Evolutionary conservation across 2,329 filamentous ascomycete genomes (phyloP), one percentile per base, ranked within the genome.

Genomic region (Aspergillus transmontanensis): DNA sequence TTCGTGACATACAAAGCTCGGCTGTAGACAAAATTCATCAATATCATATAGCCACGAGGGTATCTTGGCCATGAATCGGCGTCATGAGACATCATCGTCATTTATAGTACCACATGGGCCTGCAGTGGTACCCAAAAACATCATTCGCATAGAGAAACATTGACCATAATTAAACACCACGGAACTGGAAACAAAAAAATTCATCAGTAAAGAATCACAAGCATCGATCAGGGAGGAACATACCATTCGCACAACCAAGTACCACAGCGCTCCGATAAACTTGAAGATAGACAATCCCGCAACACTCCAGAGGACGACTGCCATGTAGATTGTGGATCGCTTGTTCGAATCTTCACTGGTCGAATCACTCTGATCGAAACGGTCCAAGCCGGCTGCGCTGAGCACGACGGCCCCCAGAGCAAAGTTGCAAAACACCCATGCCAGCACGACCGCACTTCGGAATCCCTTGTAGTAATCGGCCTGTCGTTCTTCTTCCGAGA

Each of bases 401-500:
- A 99, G 83, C 9, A 99, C 94, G 2, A 96, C 85, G 0, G 94
- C 94, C 0, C 88, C 89, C 6, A 99, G 87, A 0, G 88, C 93
- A 76, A 99, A 91, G 79, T 99, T 99, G 74, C 89, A 93, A 72
- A 98, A 92, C 85, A 99, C 97, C 95, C 95, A 99, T 68, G 91
- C 88, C 57, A 98, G 83, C 34, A 99, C 95, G 69, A 97, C 94
- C 32, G 92, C 88, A 23, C 92, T 96, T 66, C 95, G 88, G 77
- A 99, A 97, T 68, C 94, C 95, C 72, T 94, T 93, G 85, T 99
- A 99, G 81, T 98, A 99, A 77, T 99, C 95, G 83, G 97, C 93
- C 78, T 99, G 94, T 74, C 91, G 92, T 75, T 97, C 94, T 50
- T 81, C 75, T 12, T 85, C 79, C n/a, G 82, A 82, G 2, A 80